phyloP scores from a whole-genome alignment of 2,329 filamentous ascomycete genomes.

The Ceratocystis albifundus region DNA sequence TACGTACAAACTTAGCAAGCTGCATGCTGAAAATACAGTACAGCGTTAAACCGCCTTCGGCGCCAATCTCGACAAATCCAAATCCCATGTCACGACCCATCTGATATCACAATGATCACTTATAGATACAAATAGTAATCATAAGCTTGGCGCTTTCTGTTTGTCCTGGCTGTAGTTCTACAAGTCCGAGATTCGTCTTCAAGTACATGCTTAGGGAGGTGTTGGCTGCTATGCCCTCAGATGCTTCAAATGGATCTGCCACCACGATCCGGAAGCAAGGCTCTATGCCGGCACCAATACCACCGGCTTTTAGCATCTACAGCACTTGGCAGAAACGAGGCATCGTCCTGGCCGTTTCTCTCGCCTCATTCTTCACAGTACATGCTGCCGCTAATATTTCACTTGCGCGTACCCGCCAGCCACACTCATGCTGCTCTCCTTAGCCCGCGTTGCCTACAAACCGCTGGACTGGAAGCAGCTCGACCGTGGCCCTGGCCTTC shows the following conservation, averaged over 20 bases:
- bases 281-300: constrained; percentile 13
- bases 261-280: neutral
- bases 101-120: neutral
- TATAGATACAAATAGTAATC: neutral
- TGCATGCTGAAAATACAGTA: constrained; percentile 14
- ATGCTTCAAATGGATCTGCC: too few species aligned
- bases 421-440: constrained; percentile 41
- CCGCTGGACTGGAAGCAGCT: constrained; percentile 46
- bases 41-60: constrained; percentile 8
- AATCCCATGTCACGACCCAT: neutral
- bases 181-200: too few species aligned
- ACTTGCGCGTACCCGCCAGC: constrained; percentile 39
- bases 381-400: constrained; percentile 45
- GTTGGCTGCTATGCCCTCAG: too few species aligned
- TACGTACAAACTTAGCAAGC: too few species aligned
- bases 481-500: constrained; percentile 45
- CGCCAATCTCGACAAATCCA: constrained; percentile 19
- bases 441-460: constrained; percentile 45
- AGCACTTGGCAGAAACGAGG: constrained; percentile 33
- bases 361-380: constrained; percentile 36
- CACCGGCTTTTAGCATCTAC: constrained; percentile 31
- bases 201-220: too few species aligned
- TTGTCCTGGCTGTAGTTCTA: neutral
- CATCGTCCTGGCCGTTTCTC: constrained; percentile 33
- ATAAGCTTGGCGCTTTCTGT: neutral